Evolutionary conservation across 495 filamentous ascomycete species (phyloP), one percentile per base, ranked within the genome.

Genomic region (Trichoderma orchidacearum): DNA sequence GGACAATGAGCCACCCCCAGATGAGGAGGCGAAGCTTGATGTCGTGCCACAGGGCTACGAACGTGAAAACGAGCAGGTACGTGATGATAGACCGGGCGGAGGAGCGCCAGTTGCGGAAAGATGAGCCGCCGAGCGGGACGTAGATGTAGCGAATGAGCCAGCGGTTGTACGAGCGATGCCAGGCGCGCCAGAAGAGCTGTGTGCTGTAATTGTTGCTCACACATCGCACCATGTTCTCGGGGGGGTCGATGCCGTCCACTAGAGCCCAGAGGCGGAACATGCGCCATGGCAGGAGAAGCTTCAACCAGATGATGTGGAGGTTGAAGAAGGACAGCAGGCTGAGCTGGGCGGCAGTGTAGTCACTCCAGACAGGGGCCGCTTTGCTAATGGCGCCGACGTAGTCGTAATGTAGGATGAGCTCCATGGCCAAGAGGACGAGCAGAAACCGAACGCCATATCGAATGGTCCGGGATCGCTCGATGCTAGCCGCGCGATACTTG

Each of bases 201-300:
- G 87, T 83, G 56, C 85, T 91, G 73, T 91, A 96, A 68, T 97
- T 97, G 72, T 99, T 81, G 62, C 83, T 89, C 72, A 96, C 89
- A 74, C 93, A 99, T 63, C 93, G 89, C 53, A 97, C 79, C 88
- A 99, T 93, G 71, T 99, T 99, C 68, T 99, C 93, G 3, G 93
- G 91, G 0, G 93, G 90, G 66, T 99, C 93, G 63, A 97, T 80
- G 59, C 86, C 85, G 66, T 99, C 93, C 36, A 89, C 64, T 2
- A 97, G 78, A 0, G 87, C 74, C 93, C 93, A 99, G 21, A 99
- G 80, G 5, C 93, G 88, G 81, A 99, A 99, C 71, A 97, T 86
- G 7, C 93, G 87, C 90, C 90, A 99, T 12, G 92, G 94, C 3
- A 97, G 80, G 0, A 99, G 82, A 0, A 99, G 84, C 67, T 99